These are phyloP conservation scores for Raffaelea arxii DNA, from an alignment of 2,329 filamentous ascomycete genomes.

Conservation along the genomic window DNA sequence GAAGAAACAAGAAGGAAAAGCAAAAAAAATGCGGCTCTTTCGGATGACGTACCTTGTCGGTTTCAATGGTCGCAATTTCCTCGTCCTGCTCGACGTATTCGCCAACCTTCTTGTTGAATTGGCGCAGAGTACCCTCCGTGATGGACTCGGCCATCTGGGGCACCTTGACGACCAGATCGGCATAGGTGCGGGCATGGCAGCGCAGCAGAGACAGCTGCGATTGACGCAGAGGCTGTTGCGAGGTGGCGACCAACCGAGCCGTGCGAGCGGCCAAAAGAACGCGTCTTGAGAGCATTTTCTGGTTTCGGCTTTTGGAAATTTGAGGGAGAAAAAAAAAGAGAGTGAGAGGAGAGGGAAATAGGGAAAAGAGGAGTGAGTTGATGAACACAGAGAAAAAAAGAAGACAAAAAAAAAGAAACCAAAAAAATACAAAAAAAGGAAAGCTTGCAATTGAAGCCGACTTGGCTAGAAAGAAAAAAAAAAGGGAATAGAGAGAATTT, in stretches of 20 bases:
- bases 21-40: neutral
- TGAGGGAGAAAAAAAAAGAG: too few species aligned
- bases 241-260: constrained; percentile 19
- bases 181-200: constrained; percentile 52
- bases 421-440: too few species aligned
- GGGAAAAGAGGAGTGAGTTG: too few species aligned
- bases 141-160: constrained; percentile 98
- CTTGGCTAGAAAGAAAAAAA: too few species aligned
- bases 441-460: too few species aligned
- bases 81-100: constrained; percentile 93
- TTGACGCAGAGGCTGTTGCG: constrained; percentile 32
- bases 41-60: constrained; percentile 69
- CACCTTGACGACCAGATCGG: constrained; percentile 83
- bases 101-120: constrained; percentile 85
- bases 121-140: constrained; percentile 91
- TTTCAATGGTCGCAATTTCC: constrained; percentile 97
- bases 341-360: too few species aligned
- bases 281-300: constrained; percentile 35
- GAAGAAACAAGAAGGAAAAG: neutral
- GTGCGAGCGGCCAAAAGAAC: constrained; percentile 18
- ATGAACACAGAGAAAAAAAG: too few species aligned
- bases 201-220: constrained; percentile 40
- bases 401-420: too few species aligned
- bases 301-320: too few species aligned
- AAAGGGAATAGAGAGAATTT: too few species aligned